Percentiles rank a stretch among this genome's conserved stretches.
Evolutionary conservation across 2,329 filamentous ascomycete species (phyloP).

Genomic region (Aspergillus ruber): DNA sequence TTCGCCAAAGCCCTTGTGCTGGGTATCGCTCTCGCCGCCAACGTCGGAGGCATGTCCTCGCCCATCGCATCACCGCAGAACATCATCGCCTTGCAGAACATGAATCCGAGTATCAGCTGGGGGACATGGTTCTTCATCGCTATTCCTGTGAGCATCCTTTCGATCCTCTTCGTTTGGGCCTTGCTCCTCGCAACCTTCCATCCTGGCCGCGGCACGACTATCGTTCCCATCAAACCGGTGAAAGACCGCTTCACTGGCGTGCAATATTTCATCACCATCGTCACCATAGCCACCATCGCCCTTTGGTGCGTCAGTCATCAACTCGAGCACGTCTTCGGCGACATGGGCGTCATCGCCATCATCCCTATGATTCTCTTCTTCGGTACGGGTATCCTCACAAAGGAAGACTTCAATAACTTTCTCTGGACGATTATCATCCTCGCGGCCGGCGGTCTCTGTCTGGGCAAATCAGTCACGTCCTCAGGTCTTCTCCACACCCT

Average conservation of each 20-base stretch:
- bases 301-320: constrained; percentile 93
- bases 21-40: constrained; percentile 88
- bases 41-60: constrained; percentile 92
- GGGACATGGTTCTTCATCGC: constrained; percentile 95
- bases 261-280: constrained; percentile 84
- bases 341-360: constrained; percentile 98
- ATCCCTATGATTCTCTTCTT: constrained; percentile 96
- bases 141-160: constrained; percentile 85
- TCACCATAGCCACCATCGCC: constrained; percentile 76
- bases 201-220: constrained; percentile 75
- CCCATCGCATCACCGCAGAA: constrained; percentile 97
- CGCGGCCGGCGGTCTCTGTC: constrained; percentile 81
- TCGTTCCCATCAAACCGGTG: constrained; percentile 83
- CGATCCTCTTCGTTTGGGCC: constrained; percentile 80
- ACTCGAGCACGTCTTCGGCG: constrained; percentile 79
- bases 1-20: constrained; percentile 95
- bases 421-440: constrained; percentile 99
- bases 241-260: constrained; percentile 81
- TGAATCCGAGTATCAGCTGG: constrained; percentile 88
- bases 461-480: constrained; percentile 90
- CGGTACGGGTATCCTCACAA: constrained; percentile 89
- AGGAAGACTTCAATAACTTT: constrained; percentile 99
- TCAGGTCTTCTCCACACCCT: constrained; percentile 89
- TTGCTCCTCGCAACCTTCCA: constrained; percentile 80
- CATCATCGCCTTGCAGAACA: constrained; percentile 91